Evolutionary conservation across 495 filamentous ascomycete species (phyloP).

Genomic region (Aspergillus incahuasiensis): DNA sequence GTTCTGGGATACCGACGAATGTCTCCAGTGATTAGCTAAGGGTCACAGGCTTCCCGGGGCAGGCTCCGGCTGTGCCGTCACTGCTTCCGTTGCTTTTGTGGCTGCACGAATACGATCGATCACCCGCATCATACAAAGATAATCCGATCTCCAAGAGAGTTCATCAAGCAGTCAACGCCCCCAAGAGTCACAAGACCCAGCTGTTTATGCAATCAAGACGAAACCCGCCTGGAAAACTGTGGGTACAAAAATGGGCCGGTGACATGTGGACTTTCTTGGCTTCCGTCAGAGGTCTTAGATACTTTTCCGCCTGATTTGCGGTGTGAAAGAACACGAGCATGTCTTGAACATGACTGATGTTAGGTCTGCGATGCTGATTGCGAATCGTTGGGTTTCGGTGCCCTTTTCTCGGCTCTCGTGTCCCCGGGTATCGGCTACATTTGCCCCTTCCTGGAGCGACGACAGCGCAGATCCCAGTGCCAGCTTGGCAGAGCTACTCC

Average conservation of each 20-base stretch:
- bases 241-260: not conserved
- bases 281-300: slow-evolving; percentile 4
- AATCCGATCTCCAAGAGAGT: not conserved
- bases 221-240: not conserved
- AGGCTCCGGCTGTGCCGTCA: no score
- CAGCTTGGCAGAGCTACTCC: not conserved
- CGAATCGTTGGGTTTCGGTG: slow-evolving; percentile 2
- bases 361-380: not conserved
- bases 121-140: not conserved
- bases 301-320: not conserved
- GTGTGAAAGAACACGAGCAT: not conserved
- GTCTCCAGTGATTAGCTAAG: no score
- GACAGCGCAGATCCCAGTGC: not conserved
- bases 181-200: not conserved
- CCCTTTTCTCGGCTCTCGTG: not conserved
- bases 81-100: no score
- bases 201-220: not conserved
- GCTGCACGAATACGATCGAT: no score
- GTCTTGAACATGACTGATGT: no score
- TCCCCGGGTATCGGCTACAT: not conserved
- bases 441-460: not conserved
- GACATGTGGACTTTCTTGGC: not conserved
- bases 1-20: no score
- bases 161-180: not conserved
- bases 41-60: no score